Base-by-base conservation (phyloP, 176 grass and related monocot species). In the Aegilops speltoides region DNA sequence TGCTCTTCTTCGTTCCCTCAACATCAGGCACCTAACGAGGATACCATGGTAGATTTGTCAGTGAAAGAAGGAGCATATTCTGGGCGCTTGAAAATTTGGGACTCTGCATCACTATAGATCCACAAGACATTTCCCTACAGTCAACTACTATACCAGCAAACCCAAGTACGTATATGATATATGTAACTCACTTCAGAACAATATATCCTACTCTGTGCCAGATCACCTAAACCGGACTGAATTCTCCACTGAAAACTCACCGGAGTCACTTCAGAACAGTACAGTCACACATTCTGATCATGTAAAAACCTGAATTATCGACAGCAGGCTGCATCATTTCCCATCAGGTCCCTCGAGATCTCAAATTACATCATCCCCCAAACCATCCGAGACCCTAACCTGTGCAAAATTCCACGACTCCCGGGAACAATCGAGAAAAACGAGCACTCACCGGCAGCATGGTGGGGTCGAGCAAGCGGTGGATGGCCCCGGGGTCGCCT, bases 11-110 rank as follows among this genome's bases (percentile, higher is more conserved):
- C 4, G 91, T 60, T 23, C 61, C 77, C 68, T 95, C 93, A 16
- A 96, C 63, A 88, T 96, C 93, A 24, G 96, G 96, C 65, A 98
- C 96, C 96, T 98, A 84, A 78, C 13, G 32, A 2, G 38, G 62
- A 78, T 9, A 64, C 1, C 78, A 36, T 36, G 36, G 62, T 63
- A 48, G 10, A 82, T 13, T 56, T 36, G 8, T 86, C 26, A 64
- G 65, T 23, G 5, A 82, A 76, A 41, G 40, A 2, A 31, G 28
- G 6, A 16, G 1, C 54, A 45, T 22, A 33, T 36, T 66, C 26
- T 14, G 45, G 22, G 38, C 8, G 5, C 7, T 54, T 5, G 14
- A 17, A 52, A 52, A 52, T 17, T 52, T 52, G 48, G 1, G 48
- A 52, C 14, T 15, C 45, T 48, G 13, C 45, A 48, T 15, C 45